Conservation (phyloP, 179 eudicot species). For the Dionaea muscipula region DNA sequence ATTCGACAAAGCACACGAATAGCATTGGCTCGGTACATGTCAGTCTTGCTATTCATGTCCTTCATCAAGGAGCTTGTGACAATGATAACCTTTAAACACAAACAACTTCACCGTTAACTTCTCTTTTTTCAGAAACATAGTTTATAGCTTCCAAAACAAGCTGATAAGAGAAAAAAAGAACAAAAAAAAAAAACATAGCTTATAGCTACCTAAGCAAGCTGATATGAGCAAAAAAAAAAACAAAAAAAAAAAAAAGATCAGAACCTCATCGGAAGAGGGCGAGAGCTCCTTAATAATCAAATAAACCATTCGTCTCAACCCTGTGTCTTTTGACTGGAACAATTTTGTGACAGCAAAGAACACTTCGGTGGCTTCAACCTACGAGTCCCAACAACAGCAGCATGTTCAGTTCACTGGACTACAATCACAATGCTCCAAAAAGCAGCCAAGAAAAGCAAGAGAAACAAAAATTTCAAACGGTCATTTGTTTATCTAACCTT, state of each 20-base stretch:
- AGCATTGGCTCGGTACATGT: constrained; percentile 94
- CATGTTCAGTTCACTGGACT: not conserved
- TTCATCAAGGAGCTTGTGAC: constrained; percentile 96
- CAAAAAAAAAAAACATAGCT: too few relatives aligned
- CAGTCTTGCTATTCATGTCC: constrained; percentile 98
- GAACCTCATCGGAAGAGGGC: constrained; percentile 91
- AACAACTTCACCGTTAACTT: not conserved
- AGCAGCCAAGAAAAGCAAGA: not conserved
- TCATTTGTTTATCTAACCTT: constrained; percentile 49
- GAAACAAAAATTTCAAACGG: not conserved
- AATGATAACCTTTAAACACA: constrained; percentile 52
- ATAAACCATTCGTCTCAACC: constrained; percentile 88
- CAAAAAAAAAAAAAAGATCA: too few relatives aligned
- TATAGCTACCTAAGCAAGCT: too few relatives aligned
- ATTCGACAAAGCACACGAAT: constrained; percentile 93
- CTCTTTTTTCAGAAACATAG: too few relatives aligned
- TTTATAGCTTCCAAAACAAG: too few relatives aligned
- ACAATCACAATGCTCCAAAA: not conserved
- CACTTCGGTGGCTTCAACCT: constrained; percentile 90
- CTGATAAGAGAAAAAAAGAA: too few relatives aligned
- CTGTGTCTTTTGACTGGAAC: constrained; percentile 70
- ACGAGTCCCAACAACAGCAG: constrained; percentile 7
- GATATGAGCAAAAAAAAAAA: too few relatives aligned
- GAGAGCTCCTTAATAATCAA: constrained; percentile 90
- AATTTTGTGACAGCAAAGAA: constrained; percentile 82